Base-by-base conservation (phyloP, 2,329 filamentous ascomycete species). In the Acrodontium crateriforme region DNA sequence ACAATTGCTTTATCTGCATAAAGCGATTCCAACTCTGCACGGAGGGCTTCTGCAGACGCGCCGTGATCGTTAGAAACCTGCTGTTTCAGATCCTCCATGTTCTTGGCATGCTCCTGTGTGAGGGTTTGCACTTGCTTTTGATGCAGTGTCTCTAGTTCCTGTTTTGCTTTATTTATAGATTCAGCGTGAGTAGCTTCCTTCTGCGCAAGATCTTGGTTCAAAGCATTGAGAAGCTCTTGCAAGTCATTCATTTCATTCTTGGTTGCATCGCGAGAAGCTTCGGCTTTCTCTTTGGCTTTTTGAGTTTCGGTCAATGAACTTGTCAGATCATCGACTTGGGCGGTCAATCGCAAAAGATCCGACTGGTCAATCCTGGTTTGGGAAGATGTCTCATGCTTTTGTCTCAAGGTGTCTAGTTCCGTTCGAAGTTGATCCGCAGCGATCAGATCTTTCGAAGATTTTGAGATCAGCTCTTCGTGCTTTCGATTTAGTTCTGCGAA, bases 251-350 rank as follows among this genome's bases (percentile, higher is more conserved):
- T 9, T 18, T 38, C 30, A 14, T 28, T 18, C 13, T 32, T 18
- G n/a, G n/a, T n/a, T n/a, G n/a, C n/a, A n/a, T n/a, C n/a, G 6
- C 23, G 23, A 17, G 25, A 19, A 9, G 29, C 21, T 16, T 37
- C 25, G 11, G 36, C 25, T 11, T 12, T 26, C 7, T 15, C 23
- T 19, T 34, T 34, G 19, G 31, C 34, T 16, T 22, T 17, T 13
- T 39, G 24, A 14, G 39, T 35, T 4, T 41, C 34, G 8, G 23
- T 16, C 3, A 39, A 23, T 6, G 24, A 18, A 8, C 18, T 11
- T 9, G 10, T n/a, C 18, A 47, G 31, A 30, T 45, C 35, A 24
- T 43, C 40, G 9, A 44, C 30, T n/a, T 28, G 33, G 11, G n/a
- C n/a, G n/a, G n/a, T n/a, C n/a, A n/a, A n/a, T n/a, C n/a, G n/a